Base-by-base conservation (phyloP, 2,329 filamentous ascomycete species). In the Aspergillus proliferans region DNA sequence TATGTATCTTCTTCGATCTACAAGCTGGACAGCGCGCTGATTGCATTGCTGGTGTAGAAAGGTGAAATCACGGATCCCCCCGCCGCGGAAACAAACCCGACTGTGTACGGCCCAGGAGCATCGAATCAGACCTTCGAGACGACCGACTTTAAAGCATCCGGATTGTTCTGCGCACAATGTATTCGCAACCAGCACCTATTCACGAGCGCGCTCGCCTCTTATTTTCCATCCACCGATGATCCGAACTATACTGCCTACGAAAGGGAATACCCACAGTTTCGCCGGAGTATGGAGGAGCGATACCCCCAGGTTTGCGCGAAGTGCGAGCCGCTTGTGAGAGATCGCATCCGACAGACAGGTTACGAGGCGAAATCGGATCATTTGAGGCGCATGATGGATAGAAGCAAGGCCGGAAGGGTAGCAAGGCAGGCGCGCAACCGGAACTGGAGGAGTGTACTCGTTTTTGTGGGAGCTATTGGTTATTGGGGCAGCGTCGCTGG, bases 61-160 rank as follows among this genome's bases (percentile, higher is more conserved):
- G 92, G 92, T 61, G 84, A 94, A 45, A 93, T 97, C 56, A 86
- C 88, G 48, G 92, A 98, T 68, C 88, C 91, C 22, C 90, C 88
- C 2, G 76, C 84, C 21, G 71, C 78, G 18, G 80, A 81, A 50
- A 79, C 76, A n/a, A 71, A 72, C 43, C 66, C 68, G 52, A 66
- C 56, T 36, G 56, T 48, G 36, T 57, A 54, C 56, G 65, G 58
- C 28, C 54, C 69, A 57, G 55, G 62, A 60, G 63, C 70, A 58
- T 58, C 64, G 54, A 53, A 72, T 78, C 53, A 86, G 82, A 63
- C 60, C 40, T 59, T 65, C 50, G 55, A 66, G 52, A 58, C 64
- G 36, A 47, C 54, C 48, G 56, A 64, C 39, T 60, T 65, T 47
- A 50, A 58, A 47, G 64, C 71, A 43, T 66, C 70, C 21, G 67